These are phyloP conservation scores for Cladosporium phlei DNA, from an alignment of 2,329 filamentous ascomycete species.

Conservation along the genomic window DNA sequence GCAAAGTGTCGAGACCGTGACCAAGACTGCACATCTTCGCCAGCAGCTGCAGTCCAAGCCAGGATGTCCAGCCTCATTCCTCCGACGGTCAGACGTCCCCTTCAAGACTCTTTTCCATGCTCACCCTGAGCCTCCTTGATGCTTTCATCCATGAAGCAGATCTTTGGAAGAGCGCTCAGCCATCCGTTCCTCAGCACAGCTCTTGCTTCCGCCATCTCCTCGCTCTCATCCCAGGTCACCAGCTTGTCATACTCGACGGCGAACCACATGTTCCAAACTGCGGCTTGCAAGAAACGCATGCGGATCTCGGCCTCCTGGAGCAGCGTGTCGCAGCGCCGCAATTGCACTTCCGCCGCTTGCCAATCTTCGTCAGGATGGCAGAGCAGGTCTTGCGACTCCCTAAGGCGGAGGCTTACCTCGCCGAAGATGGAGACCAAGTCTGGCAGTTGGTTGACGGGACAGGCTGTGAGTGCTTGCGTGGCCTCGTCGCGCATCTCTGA, in stretches of 20 bases:
- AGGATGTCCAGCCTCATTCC: too few species aligned
- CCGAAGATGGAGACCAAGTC: conserved; percentile 8
- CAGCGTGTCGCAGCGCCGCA: conserved; percentile 1
- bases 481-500: background rate
- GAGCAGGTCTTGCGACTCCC: background rate
- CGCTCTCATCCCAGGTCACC: background rate
- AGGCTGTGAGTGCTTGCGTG: background rate
- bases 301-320: conserved; percentile 5
- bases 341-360: background rate
- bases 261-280: conserved; percentile 4
- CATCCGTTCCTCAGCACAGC: background rate
- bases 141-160: conserved; percentile 2
- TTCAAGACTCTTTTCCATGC: too few species aligned
- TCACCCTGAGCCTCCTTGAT: too few species aligned
- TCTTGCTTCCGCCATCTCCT: background rate
- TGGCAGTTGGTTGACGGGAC: conserved; percentile 1
- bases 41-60: too few species aligned
- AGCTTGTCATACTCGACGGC: background rate
- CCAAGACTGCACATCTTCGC: too few species aligned
- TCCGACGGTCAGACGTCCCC: too few species aligned
- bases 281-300: conserved; percentile 5
- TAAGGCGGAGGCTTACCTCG: conserved; percentile 1
- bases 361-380: background rate
- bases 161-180: conserved; percentile 1
- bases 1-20: too few species aligned